Conservation (phyloP, 2,329 filamentous ascomycete species). For the Aspergillus candidus region DNA sequence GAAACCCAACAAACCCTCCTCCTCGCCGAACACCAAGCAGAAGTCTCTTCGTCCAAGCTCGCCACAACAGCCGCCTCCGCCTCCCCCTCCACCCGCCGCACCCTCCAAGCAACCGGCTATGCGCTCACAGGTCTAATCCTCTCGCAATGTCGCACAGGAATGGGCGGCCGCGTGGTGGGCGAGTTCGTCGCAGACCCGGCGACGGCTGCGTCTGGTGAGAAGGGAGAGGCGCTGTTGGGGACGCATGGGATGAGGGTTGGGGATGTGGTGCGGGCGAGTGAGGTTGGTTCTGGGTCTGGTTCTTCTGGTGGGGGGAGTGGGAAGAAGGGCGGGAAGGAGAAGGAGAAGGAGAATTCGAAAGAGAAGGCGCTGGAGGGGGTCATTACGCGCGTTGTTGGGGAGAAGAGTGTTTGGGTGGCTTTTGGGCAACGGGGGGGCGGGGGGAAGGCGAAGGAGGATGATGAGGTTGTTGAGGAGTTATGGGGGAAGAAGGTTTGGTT, state of each 20-base stretch:
- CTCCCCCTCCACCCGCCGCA: slow-evolving; percentile 39
- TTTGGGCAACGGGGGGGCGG: slow-evolving; percentile 34
- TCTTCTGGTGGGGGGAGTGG: too few species aligned
- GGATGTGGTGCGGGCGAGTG: slow-evolving; percentile 43
- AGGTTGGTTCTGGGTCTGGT: slow-evolving; percentile 24
- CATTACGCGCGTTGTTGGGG: slow-evolving; percentile 40
- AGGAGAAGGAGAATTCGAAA: slow-evolving; percentile 16
- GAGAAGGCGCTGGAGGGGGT: slow-evolving; percentile 39
- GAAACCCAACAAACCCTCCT: slow-evolving; percentile 39
- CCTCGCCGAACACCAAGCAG: slow-evolving; percentile 39
- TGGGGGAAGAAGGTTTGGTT: slow-evolving; percentile 57
- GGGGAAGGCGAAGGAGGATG: slow-evolving; percentile 33
- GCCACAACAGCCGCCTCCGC: slow-evolving; percentile 35
- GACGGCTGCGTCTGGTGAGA: slow-evolving; percentile 40
- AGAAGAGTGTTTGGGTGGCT: slow-evolving; percentile 40
- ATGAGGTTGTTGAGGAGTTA: slow-evolving; percentile 44
- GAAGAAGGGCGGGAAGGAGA: slow-evolving; percentile 15
- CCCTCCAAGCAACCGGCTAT: slow-evolving; percentile 38
- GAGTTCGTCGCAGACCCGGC: slow-evolving; percentile 72
- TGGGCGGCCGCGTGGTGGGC: slow-evolving; percentile 84
- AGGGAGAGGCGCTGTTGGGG: slow-evolving; percentile 37
- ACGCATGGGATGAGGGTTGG: slow-evolving; percentile 45
- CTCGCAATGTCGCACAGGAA: slow-evolving; percentile 71
- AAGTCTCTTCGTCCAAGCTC: slow-evolving; percentile 39
- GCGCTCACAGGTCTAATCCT: slow-evolving; percentile 53